Evolutionary conservation across 176 grass and related monocot species (phyloP).

Genomic region (Tillandsia fasciculata): DNA sequence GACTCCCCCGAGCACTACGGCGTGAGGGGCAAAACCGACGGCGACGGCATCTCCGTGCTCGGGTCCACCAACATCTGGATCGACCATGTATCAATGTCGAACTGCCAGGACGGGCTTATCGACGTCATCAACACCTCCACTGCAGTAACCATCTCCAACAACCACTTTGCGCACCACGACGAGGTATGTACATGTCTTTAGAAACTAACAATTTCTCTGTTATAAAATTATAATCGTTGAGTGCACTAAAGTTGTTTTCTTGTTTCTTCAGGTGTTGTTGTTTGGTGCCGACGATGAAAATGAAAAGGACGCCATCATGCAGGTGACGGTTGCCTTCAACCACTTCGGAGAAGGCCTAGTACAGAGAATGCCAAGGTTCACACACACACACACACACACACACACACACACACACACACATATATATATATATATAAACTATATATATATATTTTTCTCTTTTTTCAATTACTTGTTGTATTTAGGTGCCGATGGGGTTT

Average conservation of each 20-base stretch:
- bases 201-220: no score
- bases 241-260: no score
- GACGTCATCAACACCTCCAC: slow-evolving; percentile 61
- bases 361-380: no score
- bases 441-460: not conserved
- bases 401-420: no score
- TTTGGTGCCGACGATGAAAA: no score
- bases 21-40: slow-evolving; percentile 32
- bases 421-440: no score
- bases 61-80: slow-evolving; percentile 52
- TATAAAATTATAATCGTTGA: no score
- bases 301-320: no score
- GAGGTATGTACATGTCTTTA: slow-evolving; percentile 20
- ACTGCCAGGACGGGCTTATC: slow-evolving; percentile 63
- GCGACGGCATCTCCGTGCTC: slow-evolving; percentile 54
- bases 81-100: slow-evolving; percentile 63
- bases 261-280: no score
- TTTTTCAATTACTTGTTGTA: not conserved
- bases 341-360: no score
- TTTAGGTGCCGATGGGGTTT: slow-evolving; percentile 53
- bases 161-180: slow-evolving; percentile 64
- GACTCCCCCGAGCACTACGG: slow-evolving; percentile 41
- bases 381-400: no score
- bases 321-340: no score
- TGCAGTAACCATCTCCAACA: slow-evolving; percentile 68